Evolutionary conservation across 192 early-diverging fungal genomes (phyloP).

Genomic region (Podila verticillata): DNA sequence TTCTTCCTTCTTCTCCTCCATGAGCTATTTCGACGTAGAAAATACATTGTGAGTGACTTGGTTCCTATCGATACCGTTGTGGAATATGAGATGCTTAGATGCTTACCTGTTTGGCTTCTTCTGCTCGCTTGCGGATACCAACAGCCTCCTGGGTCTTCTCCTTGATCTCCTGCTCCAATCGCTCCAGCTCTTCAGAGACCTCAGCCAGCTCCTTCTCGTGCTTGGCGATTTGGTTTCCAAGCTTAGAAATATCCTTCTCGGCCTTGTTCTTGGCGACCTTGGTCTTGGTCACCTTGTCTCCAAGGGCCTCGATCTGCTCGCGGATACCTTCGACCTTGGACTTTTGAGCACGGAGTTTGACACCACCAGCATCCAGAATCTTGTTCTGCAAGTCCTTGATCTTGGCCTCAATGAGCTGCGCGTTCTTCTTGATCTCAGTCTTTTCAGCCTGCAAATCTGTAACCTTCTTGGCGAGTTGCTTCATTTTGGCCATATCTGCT

Average conservation of each 20-base stretch:
- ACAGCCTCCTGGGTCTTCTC: constrained; percentile 60
- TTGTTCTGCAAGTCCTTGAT: constrained; percentile 88
- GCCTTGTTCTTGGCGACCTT: constrained; percentile 78
- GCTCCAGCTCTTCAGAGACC: constrained; percentile 67
- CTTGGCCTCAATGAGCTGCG: constrained; percentile 74
- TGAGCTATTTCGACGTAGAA: constrained; percentile 36
- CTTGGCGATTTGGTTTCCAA: constrained; percentile 70
- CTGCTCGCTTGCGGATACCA: constrained; percentile 52
- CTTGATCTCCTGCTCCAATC: constrained; percentile 69
- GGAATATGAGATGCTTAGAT: background rate
- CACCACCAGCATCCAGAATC: constrained; percentile 92
- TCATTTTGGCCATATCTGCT: constrained; percentile 62
- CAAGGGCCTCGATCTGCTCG: constrained; percentile 76
- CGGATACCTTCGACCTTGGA: constrained; percentile 82
- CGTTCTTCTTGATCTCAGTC: constrained; percentile 61
- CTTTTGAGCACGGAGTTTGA: constrained; percentile 86
- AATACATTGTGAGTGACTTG: background rate
- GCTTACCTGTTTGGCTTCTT: constrained; percentile 59
- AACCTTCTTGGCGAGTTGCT: constrained; percentile 60
- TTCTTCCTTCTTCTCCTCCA: constrained; percentile 77
- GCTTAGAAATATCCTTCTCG: constrained; percentile 78
- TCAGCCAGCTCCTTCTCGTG: constrained; percentile 73
- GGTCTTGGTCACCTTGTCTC: constrained; percentile 77
- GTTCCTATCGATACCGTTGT: background rate
- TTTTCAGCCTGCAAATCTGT: constrained; percentile 57